These are phyloP conservation scores for Uncinocarpus reesii DNA, from an alignment of 2,329 filamentous ascomycete genomes.

Conservation along the genomic window DNA sequence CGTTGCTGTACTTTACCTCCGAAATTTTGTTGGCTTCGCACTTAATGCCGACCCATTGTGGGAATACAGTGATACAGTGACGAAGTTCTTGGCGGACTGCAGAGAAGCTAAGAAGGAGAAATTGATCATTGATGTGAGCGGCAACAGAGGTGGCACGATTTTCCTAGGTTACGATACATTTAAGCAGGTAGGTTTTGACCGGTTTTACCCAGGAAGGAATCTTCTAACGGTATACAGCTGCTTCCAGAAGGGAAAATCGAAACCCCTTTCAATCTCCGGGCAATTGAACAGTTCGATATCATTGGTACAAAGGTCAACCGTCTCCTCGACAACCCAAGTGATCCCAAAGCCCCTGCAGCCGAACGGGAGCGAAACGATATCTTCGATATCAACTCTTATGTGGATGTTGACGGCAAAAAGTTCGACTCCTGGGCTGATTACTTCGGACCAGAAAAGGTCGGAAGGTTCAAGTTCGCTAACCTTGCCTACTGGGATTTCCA, in stretches of 20 bases:
- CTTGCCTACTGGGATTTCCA: constrained; percentile 21
- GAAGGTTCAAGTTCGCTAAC: constrained; percentile 32
- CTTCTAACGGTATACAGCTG: constrained; percentile 24
- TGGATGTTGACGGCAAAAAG: constrained; percentile 23
- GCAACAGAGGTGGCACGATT: constrained; percentile 50
- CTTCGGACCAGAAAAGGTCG: constrained; percentile 21
- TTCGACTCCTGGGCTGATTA: constrained; percentile 33
- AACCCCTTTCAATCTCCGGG: constrained; percentile 40
- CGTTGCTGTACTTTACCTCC: constrained; percentile 38
- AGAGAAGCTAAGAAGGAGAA: constrained; percentile 44
- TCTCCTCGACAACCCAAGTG: constrained; percentile 15
- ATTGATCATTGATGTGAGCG: constrained; percentile 53
- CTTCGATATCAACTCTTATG: constrained; percentile 16
- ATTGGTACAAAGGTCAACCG: constrained; percentile 23
- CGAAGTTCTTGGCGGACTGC: constrained; percentile 41
- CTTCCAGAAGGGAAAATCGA: constrained; percentile 41
- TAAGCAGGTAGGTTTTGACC: constrained; percentile 29
- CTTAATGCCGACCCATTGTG: constrained; percentile 9
- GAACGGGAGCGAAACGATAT: constrained; percentile 2
- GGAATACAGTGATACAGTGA: constrained; percentile 32
- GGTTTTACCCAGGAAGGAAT: not conserved
- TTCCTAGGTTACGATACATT: constrained; percentile 43
- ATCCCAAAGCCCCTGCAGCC: constrained; percentile 3
- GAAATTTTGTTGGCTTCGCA: constrained; percentile 26
- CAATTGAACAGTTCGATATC: constrained; percentile 33